phyloP scores from a whole-genome alignment of 2,329 filamentous ascomycete genomes.

The Hypoxylon sp. region DNA sequence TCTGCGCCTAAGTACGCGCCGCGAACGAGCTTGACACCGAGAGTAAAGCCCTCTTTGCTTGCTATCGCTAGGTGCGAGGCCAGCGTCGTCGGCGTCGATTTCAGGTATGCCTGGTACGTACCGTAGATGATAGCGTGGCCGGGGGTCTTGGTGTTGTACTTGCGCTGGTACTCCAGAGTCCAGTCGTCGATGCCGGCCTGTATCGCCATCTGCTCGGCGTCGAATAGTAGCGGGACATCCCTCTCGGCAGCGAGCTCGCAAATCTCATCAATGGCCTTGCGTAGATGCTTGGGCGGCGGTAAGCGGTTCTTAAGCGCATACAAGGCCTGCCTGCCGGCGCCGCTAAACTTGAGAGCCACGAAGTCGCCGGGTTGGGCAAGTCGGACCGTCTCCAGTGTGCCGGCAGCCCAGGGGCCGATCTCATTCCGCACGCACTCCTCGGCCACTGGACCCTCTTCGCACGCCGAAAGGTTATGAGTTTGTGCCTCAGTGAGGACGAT shows the following conservation, averaged over 20 bases:
- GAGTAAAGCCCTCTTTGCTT: slow-evolving; percentile 69
- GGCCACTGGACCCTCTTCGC: slow-evolving; percentile 62
- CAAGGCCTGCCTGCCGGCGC: slow-evolving; percentile 81
- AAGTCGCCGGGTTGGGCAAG: slow-evolving; percentile 79
- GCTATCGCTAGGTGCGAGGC: slow-evolving; percentile 71
- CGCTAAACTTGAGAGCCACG: slow-evolving; percentile 82
- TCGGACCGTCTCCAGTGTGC: slow-evolving; percentile 79
- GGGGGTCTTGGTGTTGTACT: slow-evolving; percentile 73
- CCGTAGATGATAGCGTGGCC: slow-evolving; percentile 80
- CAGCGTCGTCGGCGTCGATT: slow-evolving; percentile 69
- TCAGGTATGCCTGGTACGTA: slow-evolving; percentile 84
- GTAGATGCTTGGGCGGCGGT: slow-evolving; percentile 73
- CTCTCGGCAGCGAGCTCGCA: slow-evolving; percentile 78
- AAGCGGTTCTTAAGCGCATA: slow-evolving; percentile 73
- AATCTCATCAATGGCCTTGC: slow-evolving; percentile 77
- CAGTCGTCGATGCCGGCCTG: slow-evolving; percentile 86
- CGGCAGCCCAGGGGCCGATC: slow-evolving; percentile 77
- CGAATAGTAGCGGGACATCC: slow-evolving; percentile 81
- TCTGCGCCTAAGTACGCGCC: slow-evolving; percentile 81
- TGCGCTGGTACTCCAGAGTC: slow-evolving; percentile 81
- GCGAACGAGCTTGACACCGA: slow-evolving; percentile 81
- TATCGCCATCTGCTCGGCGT: slow-evolving; percentile 85
- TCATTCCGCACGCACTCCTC: slow-evolving; percentile 68
- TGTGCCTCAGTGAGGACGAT: slow-evolving; percentile 76
- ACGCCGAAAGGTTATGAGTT: slow-evolving; percentile 59